Conservation (phyloP, 371 early-diverging fungal genomes). For the Mortierella sp. region DNA sequence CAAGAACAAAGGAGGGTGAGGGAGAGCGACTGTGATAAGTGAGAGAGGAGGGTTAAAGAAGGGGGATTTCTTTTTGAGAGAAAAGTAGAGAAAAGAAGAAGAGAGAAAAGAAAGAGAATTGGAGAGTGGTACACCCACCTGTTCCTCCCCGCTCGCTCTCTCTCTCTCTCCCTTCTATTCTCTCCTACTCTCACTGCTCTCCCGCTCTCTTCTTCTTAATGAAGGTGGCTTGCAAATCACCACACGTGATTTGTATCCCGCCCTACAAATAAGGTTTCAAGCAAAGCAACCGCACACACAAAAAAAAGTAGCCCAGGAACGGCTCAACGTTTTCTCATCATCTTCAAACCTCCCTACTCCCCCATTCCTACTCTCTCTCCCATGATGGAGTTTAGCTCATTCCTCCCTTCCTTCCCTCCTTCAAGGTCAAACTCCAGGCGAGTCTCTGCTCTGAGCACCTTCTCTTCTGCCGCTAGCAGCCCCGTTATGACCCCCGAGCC, state of each 20-base stretch:
- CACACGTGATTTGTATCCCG: neutral
- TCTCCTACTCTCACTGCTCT: neutral
- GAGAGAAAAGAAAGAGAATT: constrained; percentile 5
- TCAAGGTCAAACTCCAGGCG: constrained; percentile 50
- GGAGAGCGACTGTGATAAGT: neutral
- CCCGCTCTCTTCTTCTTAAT: neutral
- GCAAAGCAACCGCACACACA: neutral
- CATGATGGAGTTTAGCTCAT: constrained; percentile 53
- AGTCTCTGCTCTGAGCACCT: constrained; percentile 46
- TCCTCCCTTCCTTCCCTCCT: constrained; percentile 54
- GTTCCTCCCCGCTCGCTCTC: neutral
- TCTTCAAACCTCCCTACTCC: constrained; percentile 4
- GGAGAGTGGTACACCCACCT: neutral
- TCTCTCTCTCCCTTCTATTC: neutral
- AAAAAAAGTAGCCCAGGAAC: neutral
- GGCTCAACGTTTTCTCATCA: constrained; percentile 3
- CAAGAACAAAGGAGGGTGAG: neutral
- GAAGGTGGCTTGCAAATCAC: neutral
- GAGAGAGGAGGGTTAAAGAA: neutral
- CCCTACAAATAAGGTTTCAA: neutral
- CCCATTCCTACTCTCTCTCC: neutral
- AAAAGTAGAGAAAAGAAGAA: neutral
- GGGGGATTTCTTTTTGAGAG: neutral
- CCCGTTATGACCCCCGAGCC: constrained; percentile 46
- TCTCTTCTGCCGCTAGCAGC: constrained; percentile 39